These are phyloP conservation scores for Leptodontidium sp. DNA, from an alignment of 2,329 filamentous ascomycete genomes.

Conservation along the genomic window DNA sequence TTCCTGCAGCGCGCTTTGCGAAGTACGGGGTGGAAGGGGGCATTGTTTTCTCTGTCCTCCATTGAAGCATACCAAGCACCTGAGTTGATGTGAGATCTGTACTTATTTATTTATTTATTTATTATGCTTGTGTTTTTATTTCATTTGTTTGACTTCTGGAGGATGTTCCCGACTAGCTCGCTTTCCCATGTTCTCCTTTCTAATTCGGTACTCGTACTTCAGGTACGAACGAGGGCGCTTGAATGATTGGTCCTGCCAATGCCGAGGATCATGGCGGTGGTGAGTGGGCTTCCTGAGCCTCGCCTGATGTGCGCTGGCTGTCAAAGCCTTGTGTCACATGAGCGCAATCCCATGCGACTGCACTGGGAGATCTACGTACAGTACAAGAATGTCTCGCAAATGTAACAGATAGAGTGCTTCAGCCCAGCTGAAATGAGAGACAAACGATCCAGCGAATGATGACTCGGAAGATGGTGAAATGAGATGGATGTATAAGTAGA, in stretches of 20 bases:
- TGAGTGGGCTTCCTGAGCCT: slow-evolving; percentile 28
- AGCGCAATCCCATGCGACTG: slow-evolving; percentile 6
- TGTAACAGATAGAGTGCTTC: slow-evolving; percentile 2
- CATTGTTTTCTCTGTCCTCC: neutral
- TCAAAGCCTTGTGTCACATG: slow-evolving; percentile 20
- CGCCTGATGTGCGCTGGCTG: neutral
- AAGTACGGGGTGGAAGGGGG: neutral
- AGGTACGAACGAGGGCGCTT: slow-evolving; percentile 21
- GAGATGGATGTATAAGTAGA: slow-evolving; percentile 13
- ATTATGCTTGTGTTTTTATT: slow-evolving; percentile 4
- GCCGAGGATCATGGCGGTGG: slow-evolving; percentile 1
- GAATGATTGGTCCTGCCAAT: slow-evolving; percentile 26
- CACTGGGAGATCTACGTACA: slow-evolving; percentile 14
- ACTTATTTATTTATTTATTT: neutral
- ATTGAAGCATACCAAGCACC: neutral
- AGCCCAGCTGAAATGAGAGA: slow-evolving; percentile 9
- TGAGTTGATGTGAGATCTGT: neutral
- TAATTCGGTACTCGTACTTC: slow-evolving; percentile 21
- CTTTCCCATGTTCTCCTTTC: neutral
- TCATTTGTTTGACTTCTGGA: neutral
- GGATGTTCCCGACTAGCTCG: neutral
- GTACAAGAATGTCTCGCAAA: slow-evolving; percentile 14
- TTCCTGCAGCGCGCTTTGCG: slow-evolving; percentile 4
- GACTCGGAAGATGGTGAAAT: slow-evolving; percentile 10
- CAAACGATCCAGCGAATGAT: neutral